These are phyloP conservation scores for Quercus phellos DNA, from an alignment of 331 rosid genomes.

Conservation along the genomic window DNA sequence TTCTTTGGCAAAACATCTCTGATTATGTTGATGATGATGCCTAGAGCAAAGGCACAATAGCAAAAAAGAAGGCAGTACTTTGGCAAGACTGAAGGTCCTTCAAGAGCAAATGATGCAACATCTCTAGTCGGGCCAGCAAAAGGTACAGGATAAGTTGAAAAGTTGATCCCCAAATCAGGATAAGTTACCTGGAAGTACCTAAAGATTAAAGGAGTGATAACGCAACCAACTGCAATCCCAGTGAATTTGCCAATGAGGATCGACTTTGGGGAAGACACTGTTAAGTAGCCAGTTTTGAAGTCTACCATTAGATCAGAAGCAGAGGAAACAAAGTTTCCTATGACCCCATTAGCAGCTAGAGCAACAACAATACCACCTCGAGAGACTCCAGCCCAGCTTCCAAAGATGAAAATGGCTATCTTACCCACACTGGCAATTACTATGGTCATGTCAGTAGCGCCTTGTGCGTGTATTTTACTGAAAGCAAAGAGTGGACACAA, in stretches of 20 bases:
- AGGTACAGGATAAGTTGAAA: too few relatives aligned
- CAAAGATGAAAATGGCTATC: neutral
- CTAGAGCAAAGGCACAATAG: neutral
- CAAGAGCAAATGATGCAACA: neutral
- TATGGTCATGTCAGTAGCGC: neutral
- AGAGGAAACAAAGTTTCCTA: neutral
- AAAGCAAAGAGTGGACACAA: neutral
- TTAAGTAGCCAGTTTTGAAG: neutral
- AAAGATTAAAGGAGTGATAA: neutral
- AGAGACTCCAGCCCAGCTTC: neutral
- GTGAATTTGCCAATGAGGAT: neutral
- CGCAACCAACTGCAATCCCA: neutral
- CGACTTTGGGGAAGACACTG: neutral
- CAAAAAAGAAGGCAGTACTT: neutral
- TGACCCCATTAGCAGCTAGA: neutral
- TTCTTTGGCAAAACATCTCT: neutral
- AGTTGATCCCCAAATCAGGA: neutral
- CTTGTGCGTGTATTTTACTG: neutral
- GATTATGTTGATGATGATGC: neutral
- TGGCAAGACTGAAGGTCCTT: neutral
- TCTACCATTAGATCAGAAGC: neutral
- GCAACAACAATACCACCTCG: neutral
- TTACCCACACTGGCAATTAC: neutral
- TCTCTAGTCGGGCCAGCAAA: neutral
- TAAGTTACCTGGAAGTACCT: neutral